Conservation (phyloP, 169 alveolate genomes). For the Cystoisospora suis region DNA sequence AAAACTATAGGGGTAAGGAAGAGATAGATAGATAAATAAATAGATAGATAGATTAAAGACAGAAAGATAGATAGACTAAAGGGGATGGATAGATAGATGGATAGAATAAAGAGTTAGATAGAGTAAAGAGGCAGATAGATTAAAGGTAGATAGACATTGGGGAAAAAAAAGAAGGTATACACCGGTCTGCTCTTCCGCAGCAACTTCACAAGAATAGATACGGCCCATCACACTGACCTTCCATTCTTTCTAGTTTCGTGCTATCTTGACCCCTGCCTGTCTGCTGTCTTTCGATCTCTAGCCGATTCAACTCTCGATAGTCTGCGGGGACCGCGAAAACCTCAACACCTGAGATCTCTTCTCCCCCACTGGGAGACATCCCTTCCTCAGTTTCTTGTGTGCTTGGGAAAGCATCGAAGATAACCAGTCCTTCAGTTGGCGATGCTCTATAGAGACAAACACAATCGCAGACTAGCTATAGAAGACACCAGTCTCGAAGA, state of each 20-base stretch:
- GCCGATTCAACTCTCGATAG: background rate
- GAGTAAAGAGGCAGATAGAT: background rate
- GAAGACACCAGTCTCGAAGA: too few relatives aligned
- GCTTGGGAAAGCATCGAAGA: constrained; percentile 12
- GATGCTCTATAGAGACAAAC: too few relatives aligned
- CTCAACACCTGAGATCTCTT: too few relatives aligned
- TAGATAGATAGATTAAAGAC: background rate
- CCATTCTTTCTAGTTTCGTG: background rate
- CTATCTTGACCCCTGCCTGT: background rate
- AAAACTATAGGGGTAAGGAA: background rate
- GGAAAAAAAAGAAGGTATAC: background rate
- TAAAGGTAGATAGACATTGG: background rate
- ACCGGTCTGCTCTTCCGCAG: background rate
- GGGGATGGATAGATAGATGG: background rate
- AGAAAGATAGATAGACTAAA: background rate
- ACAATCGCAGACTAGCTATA: too few relatives aligned
- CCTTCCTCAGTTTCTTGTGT: background rate
- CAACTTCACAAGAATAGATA: too few relatives aligned
- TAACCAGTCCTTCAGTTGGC: too few relatives aligned
- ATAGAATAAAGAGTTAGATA: background rate
- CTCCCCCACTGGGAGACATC: background rate
- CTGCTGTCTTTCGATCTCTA: constrained; percentile 2
- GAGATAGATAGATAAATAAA: background rate
- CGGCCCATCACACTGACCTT: too few relatives aligned
- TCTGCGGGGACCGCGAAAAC: too few relatives aligned